Evolutionary conservation across 208 protist genomes (phyloP).

Genomic region (Vickermania spadyakhi): DNA sequence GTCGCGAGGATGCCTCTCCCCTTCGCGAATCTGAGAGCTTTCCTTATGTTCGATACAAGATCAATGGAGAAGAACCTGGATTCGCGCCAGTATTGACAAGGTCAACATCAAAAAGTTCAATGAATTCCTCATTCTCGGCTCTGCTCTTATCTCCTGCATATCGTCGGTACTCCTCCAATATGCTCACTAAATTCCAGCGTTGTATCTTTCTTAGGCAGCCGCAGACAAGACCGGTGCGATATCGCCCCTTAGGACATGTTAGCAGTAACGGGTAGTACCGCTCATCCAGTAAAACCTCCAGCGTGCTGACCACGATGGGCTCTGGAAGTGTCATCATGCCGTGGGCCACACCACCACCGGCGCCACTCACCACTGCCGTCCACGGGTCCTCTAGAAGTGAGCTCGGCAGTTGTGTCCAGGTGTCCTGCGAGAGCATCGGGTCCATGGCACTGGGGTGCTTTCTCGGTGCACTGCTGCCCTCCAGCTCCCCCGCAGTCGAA

Average conservation of each 20-base stretch:
- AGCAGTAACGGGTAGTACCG: constrained; percentile 94
- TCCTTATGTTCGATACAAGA: constrained; percentile 34
- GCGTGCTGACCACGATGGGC: constrained; percentile 83
- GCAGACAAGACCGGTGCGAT: constrained; percentile 96
- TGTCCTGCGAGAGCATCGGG: background rate
- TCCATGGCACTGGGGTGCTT: background rate
- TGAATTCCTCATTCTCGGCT: constrained; percentile 98
- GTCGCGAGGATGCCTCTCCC: no score
- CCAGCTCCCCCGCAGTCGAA: background rate
- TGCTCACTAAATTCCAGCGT: constrained; percentile 96
- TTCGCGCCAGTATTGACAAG: constrained; percentile 83
- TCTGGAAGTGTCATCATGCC: constrained; percentile 77
- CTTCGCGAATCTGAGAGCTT: no score
- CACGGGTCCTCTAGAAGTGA: background rate
- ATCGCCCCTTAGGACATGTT: constrained; percentile 94
- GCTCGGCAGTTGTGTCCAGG: background rate
- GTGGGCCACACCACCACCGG: constrained; percentile 8
- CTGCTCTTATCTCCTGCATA: constrained; percentile 91
- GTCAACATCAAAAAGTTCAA: constrained; percentile 98
- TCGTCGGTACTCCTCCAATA: constrained; percentile 97
- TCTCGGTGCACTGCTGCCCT: background rate
- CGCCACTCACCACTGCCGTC: constrained; percentile 1
- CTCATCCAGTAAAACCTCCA: constrained; percentile 92
- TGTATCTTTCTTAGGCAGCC: constrained; percentile 97
- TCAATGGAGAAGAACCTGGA: constrained; percentile 45